phyloP scores from a whole-genome alignment of 2,329 filamentous ascomycete species.

The Colletotrichum chrysophilum region DNA sequence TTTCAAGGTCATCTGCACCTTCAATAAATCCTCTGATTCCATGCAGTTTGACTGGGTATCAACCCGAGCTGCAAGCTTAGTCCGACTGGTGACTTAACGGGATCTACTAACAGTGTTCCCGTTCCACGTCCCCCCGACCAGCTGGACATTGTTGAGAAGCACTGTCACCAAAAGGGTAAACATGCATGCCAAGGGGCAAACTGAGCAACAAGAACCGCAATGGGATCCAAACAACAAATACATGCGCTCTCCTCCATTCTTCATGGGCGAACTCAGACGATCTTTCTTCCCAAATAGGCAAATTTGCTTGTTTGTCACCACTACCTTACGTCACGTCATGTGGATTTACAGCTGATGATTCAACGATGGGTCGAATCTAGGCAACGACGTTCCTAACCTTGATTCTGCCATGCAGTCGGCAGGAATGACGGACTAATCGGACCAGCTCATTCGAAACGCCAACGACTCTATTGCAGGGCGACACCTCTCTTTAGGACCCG shows the following conservation, averaged over 20 bases:
- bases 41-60: neutral
- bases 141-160: neutral
- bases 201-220: neutral
- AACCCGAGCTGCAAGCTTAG: neutral
- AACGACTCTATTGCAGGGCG: neutral
- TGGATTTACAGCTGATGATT: neutral
- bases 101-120: neutral
- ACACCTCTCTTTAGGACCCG: rapidly evolving
- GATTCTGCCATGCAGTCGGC: neutral
- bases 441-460: neutral
- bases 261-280: neutral
- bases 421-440: neutral
- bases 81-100: neutral
- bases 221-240: neutral
- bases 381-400: neutral
- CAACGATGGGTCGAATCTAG: neutral
- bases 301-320: neutral
- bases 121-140: too few species aligned
- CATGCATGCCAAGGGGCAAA: neutral
- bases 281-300: neutral
- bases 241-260: neutral
- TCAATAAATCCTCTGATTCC: neutral
- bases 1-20: neutral
- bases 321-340: neutral
- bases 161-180: neutral